These are phyloP conservation scores for Lasiosphaeriaceae sp. DNA, from an alignment of 495 filamentous ascomycete genomes.

Conservation along the genomic window DNA sequence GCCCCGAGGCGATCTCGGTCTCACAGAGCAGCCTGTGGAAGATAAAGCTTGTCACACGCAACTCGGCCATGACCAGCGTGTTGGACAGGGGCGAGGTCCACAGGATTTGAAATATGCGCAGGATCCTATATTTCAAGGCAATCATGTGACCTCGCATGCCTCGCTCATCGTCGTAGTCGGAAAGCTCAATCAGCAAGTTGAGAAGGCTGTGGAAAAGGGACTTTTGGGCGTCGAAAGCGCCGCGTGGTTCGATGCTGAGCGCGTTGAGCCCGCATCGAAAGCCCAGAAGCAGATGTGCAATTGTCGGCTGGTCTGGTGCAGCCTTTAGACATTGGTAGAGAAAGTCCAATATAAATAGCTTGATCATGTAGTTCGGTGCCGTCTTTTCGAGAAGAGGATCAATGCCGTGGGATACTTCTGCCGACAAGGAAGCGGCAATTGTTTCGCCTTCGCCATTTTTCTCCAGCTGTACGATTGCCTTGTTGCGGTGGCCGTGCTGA, in stretches of 20 bases:
- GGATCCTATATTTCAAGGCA: conserved; percentile 65
- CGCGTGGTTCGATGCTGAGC: conserved; percentile 58
- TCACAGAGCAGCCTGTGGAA: conserved; percentile 65
- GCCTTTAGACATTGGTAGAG: conserved; percentile 71
- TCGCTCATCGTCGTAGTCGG: conserved; percentile 53
- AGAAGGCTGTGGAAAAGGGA: conserved; percentile 84
- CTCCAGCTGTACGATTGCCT: conserved; percentile 74
- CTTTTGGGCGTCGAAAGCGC: conserved; percentile 59
- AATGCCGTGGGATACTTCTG: conserved; percentile 57
- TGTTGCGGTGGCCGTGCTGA: conserved; percentile 60
- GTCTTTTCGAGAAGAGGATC: conserved; percentile 62
- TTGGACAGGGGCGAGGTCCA: conserved; percentile 84
- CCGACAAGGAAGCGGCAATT: conserved; percentile 62
- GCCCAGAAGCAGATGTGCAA: conserved; percentile 87
- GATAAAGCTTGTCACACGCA: conserved; percentile 71
- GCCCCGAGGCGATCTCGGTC: conserved; percentile 55
- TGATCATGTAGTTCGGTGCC: conserved; percentile 67
- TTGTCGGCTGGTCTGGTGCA: conserved; percentile 65
- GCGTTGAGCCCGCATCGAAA: conserved; percentile 67
- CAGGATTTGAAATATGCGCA: conserved; percentile 72
- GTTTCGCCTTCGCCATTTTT: conserved; percentile 64
- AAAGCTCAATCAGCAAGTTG: conserved; percentile 58
- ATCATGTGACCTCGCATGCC: conserved; percentile 68
- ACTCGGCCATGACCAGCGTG: conserved; percentile 65
- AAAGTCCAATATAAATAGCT: conserved; percentile 74